Conservation (phyloP, 2,329 filamentous ascomycete species). For the Phialophora tarda region DNA sequence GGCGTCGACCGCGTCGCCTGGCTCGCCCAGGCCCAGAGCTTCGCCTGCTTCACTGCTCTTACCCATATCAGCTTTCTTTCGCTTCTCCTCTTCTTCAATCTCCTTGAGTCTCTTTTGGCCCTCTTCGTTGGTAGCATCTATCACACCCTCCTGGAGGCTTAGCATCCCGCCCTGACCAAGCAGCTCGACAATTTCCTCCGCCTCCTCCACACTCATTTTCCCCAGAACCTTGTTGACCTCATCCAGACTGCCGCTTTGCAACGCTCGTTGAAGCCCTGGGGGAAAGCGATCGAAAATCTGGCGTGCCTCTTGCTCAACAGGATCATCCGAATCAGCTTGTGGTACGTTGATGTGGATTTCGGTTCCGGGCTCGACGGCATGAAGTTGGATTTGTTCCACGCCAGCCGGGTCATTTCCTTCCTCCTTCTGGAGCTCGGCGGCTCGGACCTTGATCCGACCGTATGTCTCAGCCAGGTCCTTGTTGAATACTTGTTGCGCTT, state of each 20-base stretch:
- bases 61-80: constrained; percentile 37
- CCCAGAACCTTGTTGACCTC: constrained; percentile 86
- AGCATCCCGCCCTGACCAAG: constrained; percentile 85
- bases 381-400: constrained; percentile 95
- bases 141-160: constrained; percentile 88
- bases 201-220: constrained; percentile 85
- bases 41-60: constrained; percentile 14
- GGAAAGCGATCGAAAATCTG: constrained; percentile 83
- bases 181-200: constrained; percentile 81
- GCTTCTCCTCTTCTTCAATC: constrained; percentile 65
- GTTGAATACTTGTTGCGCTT: constrained; percentile 86
- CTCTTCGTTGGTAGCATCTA: constrained; percentile 91
- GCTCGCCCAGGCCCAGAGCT: constrained; percentile 23
- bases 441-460: constrained; percentile 76
- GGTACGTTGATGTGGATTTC: constrained; percentile 89
- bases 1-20: constrained; percentile 35
- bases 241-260: constrained; percentile 88
- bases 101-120: constrained; percentile 78
- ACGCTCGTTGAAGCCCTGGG: constrained; percentile 77
- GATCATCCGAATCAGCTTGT: constrained; percentile 68
- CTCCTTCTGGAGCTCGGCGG: constrained; percentile 72
- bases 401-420: constrained; percentile 62
- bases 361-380: constrained; percentile 91
- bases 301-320: constrained; percentile 65
- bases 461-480: constrained; percentile 94